Base-by-base conservation (phyloP, 1,284 basidiomycete species). In the Moesziomyces globuligerus region DNA sequence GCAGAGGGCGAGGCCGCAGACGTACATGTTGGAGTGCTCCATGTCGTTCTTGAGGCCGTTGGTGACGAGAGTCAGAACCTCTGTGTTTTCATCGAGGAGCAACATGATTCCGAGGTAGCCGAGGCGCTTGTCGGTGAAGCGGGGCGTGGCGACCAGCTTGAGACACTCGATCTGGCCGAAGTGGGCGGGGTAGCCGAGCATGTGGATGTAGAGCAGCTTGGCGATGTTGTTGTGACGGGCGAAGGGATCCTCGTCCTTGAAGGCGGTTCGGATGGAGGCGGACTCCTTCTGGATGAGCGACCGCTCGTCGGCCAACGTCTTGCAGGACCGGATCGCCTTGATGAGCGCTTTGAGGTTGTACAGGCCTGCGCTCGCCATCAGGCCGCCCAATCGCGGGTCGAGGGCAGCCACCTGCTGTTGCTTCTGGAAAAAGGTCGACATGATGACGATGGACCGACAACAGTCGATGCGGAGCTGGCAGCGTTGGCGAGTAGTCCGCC, bases 161-260 rank as follows among this genome's bases (percentile, higher is more conserved):
- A 99, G 87, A 85, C 96, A 99, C 86, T 98, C 96, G 83, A 99
- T 98, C 86, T 99, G 96, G 47, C 96, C 96, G 81, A 98, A 99
- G 83, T 99, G 96, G 26, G 96, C 96, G 4, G 95, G 94, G 59
- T 96, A 98, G 57, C 96, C 96, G 23, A 99, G 90, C 96, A 99
- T 98, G 84, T 98, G 94, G 83, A 99, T 98, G 86, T 99, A 98
- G 68, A 99, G 89, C 21, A 98, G 88, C 83, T 98, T 98, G 61
- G 95, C 94, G 81, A 98, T 91, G 85, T 96, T 97, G 86, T 98
- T 93, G 84, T 98, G 91, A 56, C 94, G 90, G 87, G 84, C 90
- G 91, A 37, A 90, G 25, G 79, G 74, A 47, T 84, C 84, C 83
- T 98, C 96, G 83, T 98, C 94, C 74, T 95, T 91, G 85, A 99